phyloP scores from a whole-genome alignment of 768 basidiomycete species.

The Lactarius indigo region DNA sequence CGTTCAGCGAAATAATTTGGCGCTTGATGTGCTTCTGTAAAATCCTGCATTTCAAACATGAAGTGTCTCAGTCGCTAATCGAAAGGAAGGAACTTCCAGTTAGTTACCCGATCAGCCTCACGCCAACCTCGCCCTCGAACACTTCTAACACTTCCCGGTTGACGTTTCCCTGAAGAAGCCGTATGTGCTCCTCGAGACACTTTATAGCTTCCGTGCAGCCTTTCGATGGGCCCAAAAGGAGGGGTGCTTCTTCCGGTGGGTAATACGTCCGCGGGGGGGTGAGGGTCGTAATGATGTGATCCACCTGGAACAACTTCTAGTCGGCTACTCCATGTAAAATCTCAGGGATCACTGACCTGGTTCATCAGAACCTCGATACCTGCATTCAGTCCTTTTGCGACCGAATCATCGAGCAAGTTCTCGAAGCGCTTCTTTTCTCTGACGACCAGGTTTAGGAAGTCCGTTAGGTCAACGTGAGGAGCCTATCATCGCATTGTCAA shows the following conservation, averaged over 20 bases:
- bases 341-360: slow-evolving; percentile 51
- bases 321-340: background rate
- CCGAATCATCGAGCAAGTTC: slow-evolving; percentile 85
- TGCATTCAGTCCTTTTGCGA: slow-evolving; percentile 89
- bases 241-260: slow-evolving; percentile 70
- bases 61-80: slow-evolving; percentile 7
- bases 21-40: slow-evolving; percentile 95
- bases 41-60: slow-evolving; percentile 50
- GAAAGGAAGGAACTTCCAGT: background rate
- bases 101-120: slow-evolving; percentile 47
- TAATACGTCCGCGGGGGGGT: slow-evolving; percentile 89
- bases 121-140: slow-evolving; percentile 96
- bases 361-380: slow-evolving; percentile 96
- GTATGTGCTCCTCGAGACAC: slow-evolving; percentile 88
- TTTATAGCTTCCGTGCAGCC: slow-evolving; percentile 89
- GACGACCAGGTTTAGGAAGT: slow-evolving; percentile 90
- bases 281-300: slow-evolving; percentile 81
- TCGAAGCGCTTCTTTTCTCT: slow-evolving; percentile 98
- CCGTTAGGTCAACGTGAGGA: slow-evolving; percentile 85
- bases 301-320: slow-evolving; percentile 53
- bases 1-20: slow-evolving; percentile 91
- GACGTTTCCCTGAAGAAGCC: slow-evolving; percentile 86
- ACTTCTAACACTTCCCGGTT: slow-evolving; percentile 96
- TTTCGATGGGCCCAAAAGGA: slow-evolving; percentile 82
- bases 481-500: slow-evolving; percentile 43